Evolutionary conservation across 108 stramenopile species (phyloP), one percentile per base, ranked within the genome.

Genomic region (Pseudonitzschia multiseries): DNA sequence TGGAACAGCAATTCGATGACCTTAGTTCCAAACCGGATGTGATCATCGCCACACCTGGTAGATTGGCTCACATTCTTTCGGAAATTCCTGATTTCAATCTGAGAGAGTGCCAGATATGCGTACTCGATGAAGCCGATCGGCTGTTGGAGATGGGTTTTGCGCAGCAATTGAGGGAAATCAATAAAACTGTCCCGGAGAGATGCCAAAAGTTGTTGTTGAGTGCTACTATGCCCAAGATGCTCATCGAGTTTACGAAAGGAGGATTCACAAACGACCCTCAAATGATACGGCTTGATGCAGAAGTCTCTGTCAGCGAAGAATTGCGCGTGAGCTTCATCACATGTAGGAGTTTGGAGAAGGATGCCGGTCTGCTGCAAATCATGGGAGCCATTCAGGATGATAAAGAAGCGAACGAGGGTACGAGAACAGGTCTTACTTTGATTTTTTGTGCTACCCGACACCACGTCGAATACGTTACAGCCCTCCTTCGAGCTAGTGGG

Each of bases 91-190:
- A 97, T 51, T 92, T 93, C 79, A 73, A 81, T 64, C 83, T 99
- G 18, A 80, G 79, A 22, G 78, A 83, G 5, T 97, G 97, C 68
- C 84, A 96, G 76, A 81, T 93, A 36, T 80, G 91, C 17, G 89
- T 99, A 9, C 90, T 99, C 79, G 99, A 99, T 75, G 99, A 99
- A 77, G 99, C 98, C 5, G 99, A 99, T 86, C 86, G 99, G 51
- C 79, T 99, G 33, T 92, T 99, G 77, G 99, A 99, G 84, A 98
- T 99, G 99, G 99, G 95, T 33, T 98, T 99, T 73, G 93, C 94
- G 0, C 71, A 83, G 74, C 99, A 99, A 78, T 79, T 98, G 46
- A 81, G 90, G 10, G 80, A 89, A 78, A 91, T 93, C 80, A 79
- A 81, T 4, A 68, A 63, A 27, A 73, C 88, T 13, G 79, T 96